phyloP scores from a whole-genome alignment of 306 rosid genomes.

The Quercus gilva region DNA sequence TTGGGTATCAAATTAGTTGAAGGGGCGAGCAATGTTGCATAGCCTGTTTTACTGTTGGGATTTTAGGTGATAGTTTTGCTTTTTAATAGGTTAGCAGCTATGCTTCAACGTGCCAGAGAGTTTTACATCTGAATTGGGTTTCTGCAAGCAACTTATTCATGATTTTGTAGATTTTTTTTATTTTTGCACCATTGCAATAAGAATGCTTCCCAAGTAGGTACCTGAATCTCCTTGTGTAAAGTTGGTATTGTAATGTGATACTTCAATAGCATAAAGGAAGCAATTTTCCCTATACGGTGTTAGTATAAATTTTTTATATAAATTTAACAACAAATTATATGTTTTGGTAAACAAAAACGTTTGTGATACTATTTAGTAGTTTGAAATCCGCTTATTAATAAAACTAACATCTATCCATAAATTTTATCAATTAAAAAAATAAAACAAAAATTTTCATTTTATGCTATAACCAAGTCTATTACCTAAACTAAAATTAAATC shows the following conservation, averaged over 20 bases:
- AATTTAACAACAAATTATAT: no score
- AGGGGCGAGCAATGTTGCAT: constrained; percentile 16
- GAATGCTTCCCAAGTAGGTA: constrained; percentile 25
- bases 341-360: no score
- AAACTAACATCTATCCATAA: no score
- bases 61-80: constrained; percentile 21
- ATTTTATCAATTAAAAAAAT: no score
- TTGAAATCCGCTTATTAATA: no score
- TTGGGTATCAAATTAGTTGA: constrained; percentile 9
- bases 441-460: no score
- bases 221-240: background rate
- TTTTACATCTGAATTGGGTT: constrained; percentile 14
- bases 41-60: constrained; percentile 10
- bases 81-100: constrained; percentile 10
- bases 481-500: no score
- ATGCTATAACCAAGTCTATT: no score
- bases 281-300: background rate
- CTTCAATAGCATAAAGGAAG: background rate
- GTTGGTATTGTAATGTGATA: constrained; percentile 7
- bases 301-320: no score
- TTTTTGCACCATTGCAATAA: constrained; percentile 11
- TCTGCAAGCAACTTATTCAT: constrained; percentile 16
- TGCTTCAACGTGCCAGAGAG: constrained; percentile 20
- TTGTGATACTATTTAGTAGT: no score
- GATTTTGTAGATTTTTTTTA: constrained; percentile 10